phyloP scores from a whole-genome alignment of 148 eudicot genomes.

The Silene conica region DNA sequence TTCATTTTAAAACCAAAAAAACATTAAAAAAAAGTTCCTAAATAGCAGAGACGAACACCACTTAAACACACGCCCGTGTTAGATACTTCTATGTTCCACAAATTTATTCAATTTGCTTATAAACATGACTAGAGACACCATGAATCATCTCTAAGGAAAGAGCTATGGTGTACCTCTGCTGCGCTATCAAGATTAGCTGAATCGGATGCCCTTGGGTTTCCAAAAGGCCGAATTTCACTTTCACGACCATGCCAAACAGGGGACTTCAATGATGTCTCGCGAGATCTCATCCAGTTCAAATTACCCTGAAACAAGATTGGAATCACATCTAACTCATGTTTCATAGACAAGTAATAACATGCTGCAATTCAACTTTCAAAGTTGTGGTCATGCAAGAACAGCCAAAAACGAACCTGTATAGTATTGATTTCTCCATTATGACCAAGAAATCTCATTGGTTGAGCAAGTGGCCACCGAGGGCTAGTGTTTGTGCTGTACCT shows the following conservation, averaged over 20 bases:
- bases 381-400: slow-evolving; percentile 5
- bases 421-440: slow-evolving; percentile 99
- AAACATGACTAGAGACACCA: not conserved
- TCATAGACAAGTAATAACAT: slow-evolving; percentile 3
- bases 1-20: not conserved
- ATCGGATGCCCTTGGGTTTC: slow-evolving; percentile 94
- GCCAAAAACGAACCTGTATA: slow-evolving; percentile 67
- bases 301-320: slow-evolving; percentile 61
- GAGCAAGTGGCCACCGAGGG: slow-evolving; percentile 99
- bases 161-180: slow-evolving; percentile 63
- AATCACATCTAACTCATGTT: slow-evolving; percentile 12
- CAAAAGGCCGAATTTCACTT: slow-evolving; percentile 90
- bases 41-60: not conserved
- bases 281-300: slow-evolving; percentile 99
- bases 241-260: slow-evolving; percentile 99
- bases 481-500: slow-evolving; percentile 98
- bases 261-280: slow-evolving; percentile 78
- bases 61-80: not conserved
- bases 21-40: not conserved
- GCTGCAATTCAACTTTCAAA: slow-evolving; percentile 9
- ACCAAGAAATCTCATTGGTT: slow-evolving; percentile 99
- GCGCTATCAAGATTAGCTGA: slow-evolving; percentile 99
- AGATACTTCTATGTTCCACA: not conserved
- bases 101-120: not conserved
- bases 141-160: slow-evolving; percentile 11